Evolutionary conservation across 73 alveolate genomes (phyloP).

Genomic region (Tetrahymena malaccensis): DNA sequence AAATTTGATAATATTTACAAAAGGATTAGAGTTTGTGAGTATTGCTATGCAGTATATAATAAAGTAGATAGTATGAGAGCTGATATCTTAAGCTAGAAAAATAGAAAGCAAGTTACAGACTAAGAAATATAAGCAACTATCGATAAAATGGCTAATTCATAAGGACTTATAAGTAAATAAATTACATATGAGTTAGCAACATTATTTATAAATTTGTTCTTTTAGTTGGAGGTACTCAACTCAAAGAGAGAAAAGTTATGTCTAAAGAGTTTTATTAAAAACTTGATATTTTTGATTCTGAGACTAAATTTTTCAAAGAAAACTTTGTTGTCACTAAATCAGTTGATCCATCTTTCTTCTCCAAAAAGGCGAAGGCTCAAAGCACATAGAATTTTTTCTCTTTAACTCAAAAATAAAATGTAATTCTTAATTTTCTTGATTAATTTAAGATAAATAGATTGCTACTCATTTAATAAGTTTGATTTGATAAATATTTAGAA

Average conservation of each 20-base stretch:
- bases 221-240: constrained; percentile 16
- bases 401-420: neutral
- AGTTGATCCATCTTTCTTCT: neutral
- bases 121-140: constrained; percentile 3
- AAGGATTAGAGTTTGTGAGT: constrained; percentile 7
- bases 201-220: neutral
- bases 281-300: neutral
- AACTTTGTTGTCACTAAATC: neutral
- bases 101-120: neutral
- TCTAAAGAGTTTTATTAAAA: constrained; percentile 5
- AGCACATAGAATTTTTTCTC: neutral
- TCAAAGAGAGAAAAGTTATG: constrained; percentile 1
- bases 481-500: too few relatives aligned
- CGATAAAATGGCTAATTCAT: neutral
- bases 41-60: constrained; percentile 13
- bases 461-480: too few relatives aligned
- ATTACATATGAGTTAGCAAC: neutral
- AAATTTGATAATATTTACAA: constrained; percentile 22
- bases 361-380: neutral
- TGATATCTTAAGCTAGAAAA: neutral
- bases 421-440: neutral
- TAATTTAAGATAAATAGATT: neutral
- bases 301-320: neutral
- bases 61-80: constrained; percentile 29
- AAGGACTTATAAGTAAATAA: neutral